Conservation (phyloP, 169 alveolate species). For the Theileria sp. region DNA sequence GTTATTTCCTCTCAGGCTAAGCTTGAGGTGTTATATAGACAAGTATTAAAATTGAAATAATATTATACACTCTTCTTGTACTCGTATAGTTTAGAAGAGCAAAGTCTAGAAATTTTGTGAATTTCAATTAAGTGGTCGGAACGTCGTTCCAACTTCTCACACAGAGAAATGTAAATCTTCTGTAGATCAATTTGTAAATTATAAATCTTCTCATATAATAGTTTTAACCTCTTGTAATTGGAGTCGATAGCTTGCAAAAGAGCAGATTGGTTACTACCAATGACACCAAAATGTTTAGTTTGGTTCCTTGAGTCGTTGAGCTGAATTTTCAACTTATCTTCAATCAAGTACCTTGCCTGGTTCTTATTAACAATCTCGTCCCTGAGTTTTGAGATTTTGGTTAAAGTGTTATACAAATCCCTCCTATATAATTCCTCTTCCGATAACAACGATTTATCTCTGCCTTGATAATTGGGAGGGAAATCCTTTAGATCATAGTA, state of each 20-base stretch:
- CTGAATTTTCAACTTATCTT: conserved; percentile 42
- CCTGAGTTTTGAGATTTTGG: conserved; percentile 26
- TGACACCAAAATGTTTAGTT: conserved; percentile 21
- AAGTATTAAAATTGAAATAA: conserved; percentile 13
- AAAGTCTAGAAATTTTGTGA: conserved; percentile 34
- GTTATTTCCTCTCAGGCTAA: conserved; percentile 1
- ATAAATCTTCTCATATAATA: conserved; percentile 59
- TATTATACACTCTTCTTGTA: conserved; percentile 20
- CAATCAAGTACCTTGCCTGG: conserved; percentile 51
- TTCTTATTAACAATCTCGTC: conserved; percentile 50
- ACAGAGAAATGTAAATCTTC: conserved; percentile 41
- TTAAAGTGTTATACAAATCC: conserved; percentile 10
- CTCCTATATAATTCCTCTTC: conserved; percentile 30
- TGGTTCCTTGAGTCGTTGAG: conserved; percentile 38
- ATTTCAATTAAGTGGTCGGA: conserved; percentile 17
- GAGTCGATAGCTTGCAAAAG: conserved; percentile 40
- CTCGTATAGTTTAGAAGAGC: conserved; percentile 41
- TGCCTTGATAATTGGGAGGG: neutral
- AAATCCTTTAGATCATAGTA: conserved; percentile 12
- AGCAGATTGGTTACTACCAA: conserved; percentile 31
- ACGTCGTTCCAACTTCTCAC: conserved; percentile 46
- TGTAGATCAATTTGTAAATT: conserved; percentile 38
- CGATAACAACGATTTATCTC: neutral
- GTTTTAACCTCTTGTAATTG: conserved; percentile 49
- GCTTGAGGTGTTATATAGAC: conserved; percentile 19